phyloP scores from a whole-genome alignment of 164 flowering plant species.

The Chimonanthus praecox region DNA sequence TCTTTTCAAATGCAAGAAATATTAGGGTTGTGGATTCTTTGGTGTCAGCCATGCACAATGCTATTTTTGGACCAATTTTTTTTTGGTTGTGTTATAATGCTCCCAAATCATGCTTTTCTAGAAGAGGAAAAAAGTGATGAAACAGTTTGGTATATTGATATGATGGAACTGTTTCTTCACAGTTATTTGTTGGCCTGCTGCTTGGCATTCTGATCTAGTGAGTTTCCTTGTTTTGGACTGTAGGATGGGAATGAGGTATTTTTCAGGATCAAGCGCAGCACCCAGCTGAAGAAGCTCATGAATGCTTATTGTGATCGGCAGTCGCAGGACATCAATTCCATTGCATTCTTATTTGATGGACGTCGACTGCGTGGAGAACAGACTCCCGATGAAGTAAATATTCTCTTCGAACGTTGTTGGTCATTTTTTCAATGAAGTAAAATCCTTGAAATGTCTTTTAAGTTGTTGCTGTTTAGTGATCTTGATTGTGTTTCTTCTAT shows the following conservation, averaged over 20 bases:
- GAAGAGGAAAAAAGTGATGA: too few species aligned
- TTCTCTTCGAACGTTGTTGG: background rate
- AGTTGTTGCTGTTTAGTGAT: background rate
- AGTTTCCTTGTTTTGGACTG: background rate
- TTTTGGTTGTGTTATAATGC: too few species aligned
- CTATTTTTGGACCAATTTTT: too few species aligned
- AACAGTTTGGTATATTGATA: too few species aligned
- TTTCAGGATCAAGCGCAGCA: constrained; percentile 39
- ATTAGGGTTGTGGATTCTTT: too few species aligned
- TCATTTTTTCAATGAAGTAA: background rate
- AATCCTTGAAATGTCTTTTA: background rate
- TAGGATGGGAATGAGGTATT: constrained; percentile 43
- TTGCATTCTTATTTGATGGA: constrained; percentile 38
- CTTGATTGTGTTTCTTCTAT: background rate
- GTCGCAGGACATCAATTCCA: constrained; percentile 29
- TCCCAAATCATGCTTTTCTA: too few species aligned
- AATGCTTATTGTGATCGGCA: constrained; percentile 43
- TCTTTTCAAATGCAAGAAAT: too few species aligned
- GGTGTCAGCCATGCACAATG: too few species aligned
- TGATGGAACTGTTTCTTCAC: too few species aligned
- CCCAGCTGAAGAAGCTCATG: constrained; percentile 39
- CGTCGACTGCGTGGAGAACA: constrained; percentile 35
- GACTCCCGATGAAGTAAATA: constrained; percentile 34
- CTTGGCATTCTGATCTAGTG: background rate
- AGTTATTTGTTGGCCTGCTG: background rate